Percentiles rank a stretch among this genome's conserved stretches.
phyloP scores from a whole-genome alignment of 2,329 filamentous ascomycete genomes.

The Zasmidium cellare region DNA sequence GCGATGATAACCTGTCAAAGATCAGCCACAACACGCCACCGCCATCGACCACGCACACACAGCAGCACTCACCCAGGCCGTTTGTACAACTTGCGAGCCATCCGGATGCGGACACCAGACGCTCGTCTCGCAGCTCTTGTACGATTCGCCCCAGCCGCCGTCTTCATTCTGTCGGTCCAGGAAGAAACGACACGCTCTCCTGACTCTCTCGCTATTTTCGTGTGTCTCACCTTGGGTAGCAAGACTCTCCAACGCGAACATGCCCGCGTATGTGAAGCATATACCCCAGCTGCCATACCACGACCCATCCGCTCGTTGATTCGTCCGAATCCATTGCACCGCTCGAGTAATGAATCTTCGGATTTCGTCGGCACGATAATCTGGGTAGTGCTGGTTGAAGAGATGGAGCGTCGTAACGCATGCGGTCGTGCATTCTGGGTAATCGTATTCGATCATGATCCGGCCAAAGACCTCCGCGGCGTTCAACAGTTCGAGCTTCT shows the following conservation, averaged over 20 bases:
- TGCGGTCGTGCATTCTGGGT: slow-evolving; percentile 95
- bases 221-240: slow-evolving; percentile 80
- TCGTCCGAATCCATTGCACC: slow-evolving; percentile 76
- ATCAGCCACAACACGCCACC: slow-evolving; percentile 18
- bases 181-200: slow-evolving; percentile 80
- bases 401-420: slow-evolving; percentile 83
- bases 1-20: slow-evolving; percentile 53
- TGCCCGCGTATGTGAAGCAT: slow-evolving; percentile 94
- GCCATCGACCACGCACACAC: slow-evolving; percentile 69
- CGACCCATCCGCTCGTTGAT: slow-evolving; percentile 78
- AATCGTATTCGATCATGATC: slow-evolving; percentile 99
- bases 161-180: slow-evolving; percentile 81
- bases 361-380: slow-evolving; percentile 78
- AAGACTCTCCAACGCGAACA: slow-evolving; percentile 93
- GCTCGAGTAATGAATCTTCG: slow-evolving; percentile 69
- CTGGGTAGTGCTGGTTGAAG: slow-evolving; percentile 78
- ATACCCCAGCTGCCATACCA: slow-evolving; percentile 99
- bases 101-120: slow-evolving; percentile 71
- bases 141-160: slow-evolving; percentile 96
- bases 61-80: slow-evolving; percentile 72
- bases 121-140: slow-evolving; percentile 77
- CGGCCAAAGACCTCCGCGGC: slow-evolving; percentile 93
- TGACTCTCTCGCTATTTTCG: slow-evolving; percentile 67
- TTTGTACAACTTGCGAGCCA: slow-evolving; percentile 88
- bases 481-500: slow-evolving; percentile 81